Evolutionary conservation across 768 basidiomycete species (phyloP).

Genomic region (Podaxis sp.): DNA sequence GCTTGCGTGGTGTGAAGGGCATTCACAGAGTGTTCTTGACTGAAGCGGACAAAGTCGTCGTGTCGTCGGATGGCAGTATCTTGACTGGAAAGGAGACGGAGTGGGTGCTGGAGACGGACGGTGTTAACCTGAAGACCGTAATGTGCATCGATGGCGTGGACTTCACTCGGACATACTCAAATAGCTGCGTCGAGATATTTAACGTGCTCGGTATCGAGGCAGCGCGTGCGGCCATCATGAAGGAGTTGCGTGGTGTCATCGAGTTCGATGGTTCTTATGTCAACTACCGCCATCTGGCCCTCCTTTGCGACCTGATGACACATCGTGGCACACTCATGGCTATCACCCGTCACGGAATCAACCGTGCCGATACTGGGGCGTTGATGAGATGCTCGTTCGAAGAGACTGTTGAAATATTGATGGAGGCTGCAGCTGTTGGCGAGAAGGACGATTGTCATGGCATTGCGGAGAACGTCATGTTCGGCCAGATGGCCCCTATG

Average conservation of each 20-base stretch:
- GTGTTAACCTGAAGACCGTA: constrained; percentile 92
- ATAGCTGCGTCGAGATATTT: constrained; percentile 95
- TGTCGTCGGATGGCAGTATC: constrained; percentile 65
- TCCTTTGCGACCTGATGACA: constrained; percentile 99
- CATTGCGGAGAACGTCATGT: constrained; percentile 98
- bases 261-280: constrained; percentile 99
- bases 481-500: constrained; percentile 99
- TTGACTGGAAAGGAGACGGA: constrained; percentile 67
- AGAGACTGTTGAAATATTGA: constrained; percentile 98
- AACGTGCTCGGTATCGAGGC: constrained; percentile 96
- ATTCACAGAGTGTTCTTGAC: constrained; percentile 94
- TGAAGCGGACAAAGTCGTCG: constrained; percentile 75
- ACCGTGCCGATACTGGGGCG: constrained; percentile 97
- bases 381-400: constrained; percentile 99
- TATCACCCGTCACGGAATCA: constrained; percentile 99
- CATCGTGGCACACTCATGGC: constrained; percentile 94
- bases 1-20: constrained; percentile 86
- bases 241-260: constrained; percentile 91
- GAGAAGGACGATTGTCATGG: constrained; percentile 99
- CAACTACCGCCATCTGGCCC: constrained; percentile 94
- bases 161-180: constrained; percentile 90
- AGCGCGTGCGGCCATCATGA: constrained; percentile 90
- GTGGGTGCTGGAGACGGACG: constrained; percentile 98
- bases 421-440: constrained; percentile 98
- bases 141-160: constrained; percentile 97